Percentiles rank a stretch among this genome's conserved stretches.
Evolutionary conservation across 2,329 filamentous ascomycete species (phyloP).

Genomic region (Zasmidium angulare): DNA sequence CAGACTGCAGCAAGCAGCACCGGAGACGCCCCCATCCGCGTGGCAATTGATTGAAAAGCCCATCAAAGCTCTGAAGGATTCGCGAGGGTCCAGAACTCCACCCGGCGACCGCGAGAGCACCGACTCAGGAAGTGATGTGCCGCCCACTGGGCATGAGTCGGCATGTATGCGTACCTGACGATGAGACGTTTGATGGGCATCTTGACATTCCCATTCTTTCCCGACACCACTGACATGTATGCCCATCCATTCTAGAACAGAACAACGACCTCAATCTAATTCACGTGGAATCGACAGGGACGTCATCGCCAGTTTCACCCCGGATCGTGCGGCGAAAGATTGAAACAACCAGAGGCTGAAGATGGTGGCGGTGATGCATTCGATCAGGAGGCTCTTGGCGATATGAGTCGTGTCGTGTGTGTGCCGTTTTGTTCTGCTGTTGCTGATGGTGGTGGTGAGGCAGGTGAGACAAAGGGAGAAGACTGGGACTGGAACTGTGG

Average conservation of each 20-base stretch:
- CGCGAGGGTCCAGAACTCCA: background rate
- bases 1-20: too few relatives aligned
- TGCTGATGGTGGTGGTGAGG: too few relatives aligned
- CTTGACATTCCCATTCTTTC: too few relatives aligned
- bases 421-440: too few relatives aligned
- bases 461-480: background rate
- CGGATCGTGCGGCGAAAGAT: background rate
- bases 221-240: too few relatives aligned
- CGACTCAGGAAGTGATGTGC: background rate
- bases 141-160: constrained; percentile 1
- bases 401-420: background rate
- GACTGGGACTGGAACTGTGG: too few relatives aligned
- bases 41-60: too few relatives aligned
- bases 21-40: too few relatives aligned
- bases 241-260: too few relatives aligned
- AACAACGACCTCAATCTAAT: background rate
- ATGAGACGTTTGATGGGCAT: constrained; percentile 1
- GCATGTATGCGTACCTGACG: background rate
- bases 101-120: background rate
- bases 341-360: background rate
- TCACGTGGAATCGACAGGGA: background rate
- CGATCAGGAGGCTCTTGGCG: too few relatives aligned
- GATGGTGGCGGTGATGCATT: background rate
- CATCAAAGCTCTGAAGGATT: background rate
- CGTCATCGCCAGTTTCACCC: too few relatives aligned